Evolutionary conservation across 2,329 filamentous ascomycete genomes (phyloP).

Genomic region (Ascochyta clinopodiicola): DNA sequence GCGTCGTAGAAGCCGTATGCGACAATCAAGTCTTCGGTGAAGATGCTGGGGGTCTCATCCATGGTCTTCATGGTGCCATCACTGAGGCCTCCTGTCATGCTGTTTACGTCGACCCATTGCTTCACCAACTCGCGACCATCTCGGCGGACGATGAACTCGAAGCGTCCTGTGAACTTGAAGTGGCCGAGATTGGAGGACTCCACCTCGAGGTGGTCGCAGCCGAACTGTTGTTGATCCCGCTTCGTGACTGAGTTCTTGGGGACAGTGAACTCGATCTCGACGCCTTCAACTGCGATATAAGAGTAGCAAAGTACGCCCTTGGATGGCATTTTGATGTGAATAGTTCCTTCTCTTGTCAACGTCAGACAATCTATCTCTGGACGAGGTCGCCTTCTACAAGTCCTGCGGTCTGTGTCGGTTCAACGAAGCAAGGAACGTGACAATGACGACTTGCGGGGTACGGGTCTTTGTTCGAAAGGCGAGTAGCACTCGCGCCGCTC

Average conservation of each 20-base stretch:
- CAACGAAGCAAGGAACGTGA: background rate
- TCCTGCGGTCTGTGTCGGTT: background rate
- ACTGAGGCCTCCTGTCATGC: conserved; percentile 53
- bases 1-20: conserved; percentile 59
- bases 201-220: conserved; percentile 54
- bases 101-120: conserved; percentile 57
- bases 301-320: conserved; percentile 44
- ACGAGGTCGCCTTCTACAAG: background rate
- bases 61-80: conserved; percentile 49
- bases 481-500: conserved; percentile 1
- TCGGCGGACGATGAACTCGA: conserved; percentile 51
- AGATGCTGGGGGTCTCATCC: conserved; percentile 38
- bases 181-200: conserved; percentile 53
- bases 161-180: conserved; percentile 55
- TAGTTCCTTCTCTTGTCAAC: background rate
- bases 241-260: conserved; percentile 46
- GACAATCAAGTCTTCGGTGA: conserved; percentile 49
- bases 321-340: conserved; percentile 37
- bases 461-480: conserved; percentile 6
- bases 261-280: conserved; percentile 55
- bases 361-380: background rate
- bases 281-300: conserved; percentile 47
- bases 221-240: conserved; percentile 47
- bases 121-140: conserved; percentile 51
- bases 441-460: conserved; percentile 15